These are phyloP conservation scores for Fusarium citri DNA, from an alignment of 2,329 filamentous ascomycete genomes.

Conservation along the genomic window DNA sequence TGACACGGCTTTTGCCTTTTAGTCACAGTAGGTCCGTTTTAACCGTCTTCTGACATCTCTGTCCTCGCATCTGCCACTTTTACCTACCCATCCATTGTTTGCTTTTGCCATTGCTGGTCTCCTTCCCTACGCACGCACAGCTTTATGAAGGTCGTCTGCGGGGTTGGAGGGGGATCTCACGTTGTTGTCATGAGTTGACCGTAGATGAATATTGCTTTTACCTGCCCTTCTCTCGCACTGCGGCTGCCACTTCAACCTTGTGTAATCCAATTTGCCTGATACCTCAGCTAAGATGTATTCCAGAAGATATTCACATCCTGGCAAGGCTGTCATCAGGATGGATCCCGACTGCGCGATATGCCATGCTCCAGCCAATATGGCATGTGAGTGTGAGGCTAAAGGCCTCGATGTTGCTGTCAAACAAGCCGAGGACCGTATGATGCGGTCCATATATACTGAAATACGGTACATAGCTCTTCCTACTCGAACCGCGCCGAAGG, in stretches of 20 bases:
- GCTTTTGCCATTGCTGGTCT: constrained; percentile 33
- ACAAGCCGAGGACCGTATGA: constrained; percentile 73
- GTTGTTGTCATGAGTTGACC: constrained; percentile 45
- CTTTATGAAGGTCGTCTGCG: constrained; percentile 47
- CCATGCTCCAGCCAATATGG: constrained; percentile 66
- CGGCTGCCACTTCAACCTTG: constrained; percentile 19
- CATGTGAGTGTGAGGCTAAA: constrained; percentile 75
- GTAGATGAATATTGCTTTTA: constrained; percentile 42
- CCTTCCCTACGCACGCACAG: constrained; percentile 31
- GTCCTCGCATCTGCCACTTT: constrained; percentile 34
- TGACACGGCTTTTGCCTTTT: constrained; percentile 38
- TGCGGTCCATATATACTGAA: constrained; percentile 70
- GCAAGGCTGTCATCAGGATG: constrained; percentile 69
- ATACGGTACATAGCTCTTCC: constrained; percentile 64
- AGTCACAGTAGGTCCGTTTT: constrained; percentile 47
- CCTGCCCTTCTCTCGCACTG: constrained; percentile 22
- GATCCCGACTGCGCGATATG: constrained; percentile 78
- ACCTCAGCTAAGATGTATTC: constrained; percentile 63
- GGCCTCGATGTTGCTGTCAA: constrained; percentile 71
- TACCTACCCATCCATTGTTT: constrained; percentile 35
- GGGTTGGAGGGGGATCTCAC: constrained; percentile 46
- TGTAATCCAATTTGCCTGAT: constrained; percentile 36
- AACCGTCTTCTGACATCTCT: constrained; percentile 34
- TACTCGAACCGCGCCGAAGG: not conserved
- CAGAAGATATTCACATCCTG: constrained; percentile 59